Base-by-base conservation (phyloP, 2,329 filamentous ascomycete species). In the Talaromyces sp. region DNA sequence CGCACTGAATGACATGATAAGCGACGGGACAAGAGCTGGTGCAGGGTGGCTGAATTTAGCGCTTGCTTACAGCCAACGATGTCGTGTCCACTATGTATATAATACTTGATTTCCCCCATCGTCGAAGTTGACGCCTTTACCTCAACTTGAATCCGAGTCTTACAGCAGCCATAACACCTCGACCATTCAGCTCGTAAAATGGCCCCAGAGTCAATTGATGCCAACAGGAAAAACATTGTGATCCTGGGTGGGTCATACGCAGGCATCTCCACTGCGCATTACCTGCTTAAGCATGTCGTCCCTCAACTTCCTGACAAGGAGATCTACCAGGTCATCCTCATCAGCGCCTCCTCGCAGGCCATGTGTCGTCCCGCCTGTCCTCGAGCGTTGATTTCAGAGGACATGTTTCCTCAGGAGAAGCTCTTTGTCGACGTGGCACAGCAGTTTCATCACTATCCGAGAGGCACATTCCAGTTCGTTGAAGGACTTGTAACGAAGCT, bases 231-330 rank as follows among this genome's bases (percentile, higher is more conserved):
- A n/a, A 35, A 35, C 13, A 10, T 40, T 40, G 37, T 40, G 13
- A 20, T 85, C 19, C 66, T 85, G 2, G 82, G 82, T 20, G 80
- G 75, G 17, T 82, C 80, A 9, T 83, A 80, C 55, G 80, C 67
- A 10, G 82, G 82, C 20, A 50, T 82, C 3, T 78, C 76, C 5
- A 74, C 70, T 3, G 79, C 82, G 1, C 82, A 85, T 57, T 81
- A 82, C 57, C 68, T 82, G 24, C 76, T 82, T 24, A 79, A 78
- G 54, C 80, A 85, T 68, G 72, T 73, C 20, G 42, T 83, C 9
- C 78, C 81, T 0, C 56, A 68, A 27, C 65, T 78, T 1, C 46
- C 74, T 1, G 61, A 69, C n/a, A 66, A 69, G 20, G 47, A 62
- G 0, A n/a, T 10, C 33, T 35, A 78, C 57, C 69, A 75, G 33